These are phyloP conservation scores for Neurospora sp. DNA, from an alignment of 495 filamentous ascomycete genomes.

Conservation along the genomic window DNA sequence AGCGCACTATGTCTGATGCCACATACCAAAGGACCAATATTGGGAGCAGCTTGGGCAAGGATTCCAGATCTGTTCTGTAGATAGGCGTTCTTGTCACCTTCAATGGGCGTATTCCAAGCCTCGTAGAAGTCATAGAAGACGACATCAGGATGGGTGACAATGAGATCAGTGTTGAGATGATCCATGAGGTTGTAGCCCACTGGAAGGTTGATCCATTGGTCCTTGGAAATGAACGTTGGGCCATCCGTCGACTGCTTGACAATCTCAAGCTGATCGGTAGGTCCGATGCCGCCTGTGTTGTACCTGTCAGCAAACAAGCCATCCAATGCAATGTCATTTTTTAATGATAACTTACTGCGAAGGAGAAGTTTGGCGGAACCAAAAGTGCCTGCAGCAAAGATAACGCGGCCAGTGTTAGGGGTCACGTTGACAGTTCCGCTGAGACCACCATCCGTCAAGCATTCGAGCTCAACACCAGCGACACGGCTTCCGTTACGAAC, in stretches of 20 bases:
- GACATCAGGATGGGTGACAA: constrained; percentile 51
- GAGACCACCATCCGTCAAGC: constrained; percentile 41
- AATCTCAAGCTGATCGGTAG: constrained; percentile 47
- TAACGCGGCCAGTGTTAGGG: constrained; percentile 48
- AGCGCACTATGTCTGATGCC: not conserved
- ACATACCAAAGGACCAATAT: constrained; percentile 47
- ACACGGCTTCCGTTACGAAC: constrained; percentile 49
- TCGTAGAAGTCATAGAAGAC: constrained; percentile 57
- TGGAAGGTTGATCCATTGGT: constrained; percentile 60
- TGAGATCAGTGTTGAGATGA: constrained; percentile 59
- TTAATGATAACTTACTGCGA: constrained; percentile 23
- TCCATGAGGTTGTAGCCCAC: constrained; percentile 66
- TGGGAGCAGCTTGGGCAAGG: constrained; percentile 58
- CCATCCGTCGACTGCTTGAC: constrained; percentile 44
- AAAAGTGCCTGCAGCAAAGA: constrained; percentile 60
- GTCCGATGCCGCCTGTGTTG: constrained; percentile 48
- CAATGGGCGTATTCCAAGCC: constrained; percentile 39
- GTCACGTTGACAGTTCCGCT: constrained; percentile 51
- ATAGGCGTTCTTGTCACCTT: constrained; percentile 25
- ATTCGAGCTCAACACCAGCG: constrained; percentile 59
- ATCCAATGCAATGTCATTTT: not conserved
- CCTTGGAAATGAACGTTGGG: constrained; percentile 33
- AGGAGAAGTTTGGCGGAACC: constrained; percentile 62
- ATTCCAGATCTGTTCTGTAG: constrained; percentile 46
- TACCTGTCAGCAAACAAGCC: not conserved